These are phyloP conservation scores for Stromatinia cepivora DNA, from an alignment of 2,329 filamentous ascomycete genomes.

Conservation along the genomic window DNA sequence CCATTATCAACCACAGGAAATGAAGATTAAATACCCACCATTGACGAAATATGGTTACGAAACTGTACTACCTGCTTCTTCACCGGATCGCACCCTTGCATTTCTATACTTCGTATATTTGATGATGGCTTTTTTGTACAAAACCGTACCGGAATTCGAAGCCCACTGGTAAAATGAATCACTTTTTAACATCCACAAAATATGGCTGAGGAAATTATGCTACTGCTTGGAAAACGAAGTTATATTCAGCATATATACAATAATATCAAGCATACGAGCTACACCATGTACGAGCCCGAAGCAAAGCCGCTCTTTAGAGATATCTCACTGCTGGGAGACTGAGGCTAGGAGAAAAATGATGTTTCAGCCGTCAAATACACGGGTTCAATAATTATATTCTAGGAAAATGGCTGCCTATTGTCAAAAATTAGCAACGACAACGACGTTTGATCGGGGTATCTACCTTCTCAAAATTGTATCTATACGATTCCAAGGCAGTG, in stretches of 20 bases:
- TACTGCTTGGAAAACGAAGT: background rate
- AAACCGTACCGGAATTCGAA: background rate
- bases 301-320: background rate
- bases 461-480: conserved; percentile 15
- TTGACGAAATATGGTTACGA: background rate
- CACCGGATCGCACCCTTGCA: background rate
- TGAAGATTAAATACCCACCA: background rate
- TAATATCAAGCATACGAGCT: background rate
- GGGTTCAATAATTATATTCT: background rate
- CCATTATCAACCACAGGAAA: background rate
- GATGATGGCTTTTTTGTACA: background rate
- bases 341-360: background rate
- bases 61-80: background rate
- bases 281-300: background rate
- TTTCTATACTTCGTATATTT: background rate
- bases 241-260: background rate
- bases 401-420: background rate
- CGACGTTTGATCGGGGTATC: background rate
- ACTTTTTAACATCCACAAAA: background rate
- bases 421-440: background rate
- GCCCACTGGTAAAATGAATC: background rate
- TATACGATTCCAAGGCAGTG: background rate
- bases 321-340: too few relatives aligned
- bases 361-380: background rate
- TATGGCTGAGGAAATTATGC: background rate